Percentiles rank a stretch among this genome's conserved stretches.
Conservation (phyloP, 768 basidiomycete species). For the Naematelia aurantialba region DNA sequence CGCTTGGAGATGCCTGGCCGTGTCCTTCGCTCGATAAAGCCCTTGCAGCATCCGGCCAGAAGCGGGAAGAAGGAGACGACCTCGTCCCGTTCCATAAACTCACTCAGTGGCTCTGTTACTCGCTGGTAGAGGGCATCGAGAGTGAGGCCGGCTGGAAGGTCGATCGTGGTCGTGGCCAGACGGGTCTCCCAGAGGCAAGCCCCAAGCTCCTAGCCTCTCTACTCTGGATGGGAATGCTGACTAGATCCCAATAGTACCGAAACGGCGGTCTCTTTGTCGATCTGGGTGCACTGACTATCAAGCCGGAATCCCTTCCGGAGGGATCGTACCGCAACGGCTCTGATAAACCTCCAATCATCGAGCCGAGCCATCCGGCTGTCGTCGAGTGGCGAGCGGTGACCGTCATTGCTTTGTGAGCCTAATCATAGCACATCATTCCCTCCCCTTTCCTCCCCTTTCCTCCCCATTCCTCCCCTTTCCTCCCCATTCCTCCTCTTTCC, state of each 20-base stretch:
- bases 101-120: slow-evolving; percentile 89
- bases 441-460: too few relatives aligned
- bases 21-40: slow-evolving; percentile 57
- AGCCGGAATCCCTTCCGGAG: slow-evolving; percentile 56
- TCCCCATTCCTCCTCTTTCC: too few relatives aligned
- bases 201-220: background rate
- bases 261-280: slow-evolving; percentile 91
- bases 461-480: too few relatives aligned
- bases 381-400: slow-evolving; percentile 97
- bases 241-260: slow-evolving; percentile 58
- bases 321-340: slow-evolving; percentile 45
- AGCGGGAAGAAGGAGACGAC: slow-evolving; percentile 58
- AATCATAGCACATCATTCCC: too few relatives aligned
- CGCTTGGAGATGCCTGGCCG: slow-evolving; percentile 92
- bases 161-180: slow-evolving; percentile 77
- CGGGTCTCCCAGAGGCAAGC: slow-evolving; percentile 73
- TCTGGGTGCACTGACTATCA: slow-evolving; percentile 70
- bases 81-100: slow-evolving; percentile 95
- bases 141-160: slow-evolving; percentile 72
- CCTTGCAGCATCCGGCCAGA: slow-evolving; percentile 18
- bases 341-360: slow-evolving; percentile 57
- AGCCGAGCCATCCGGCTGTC: slow-evolving; percentile 70
- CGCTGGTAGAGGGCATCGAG: slow-evolving; percentile 77
- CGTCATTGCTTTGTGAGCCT: slow-evolving; percentile 76
- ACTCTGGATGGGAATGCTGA: background rate